Conservation (phyloP, 1,284 basidiomycete species). For the Anthracocystis walkeri region DNA sequence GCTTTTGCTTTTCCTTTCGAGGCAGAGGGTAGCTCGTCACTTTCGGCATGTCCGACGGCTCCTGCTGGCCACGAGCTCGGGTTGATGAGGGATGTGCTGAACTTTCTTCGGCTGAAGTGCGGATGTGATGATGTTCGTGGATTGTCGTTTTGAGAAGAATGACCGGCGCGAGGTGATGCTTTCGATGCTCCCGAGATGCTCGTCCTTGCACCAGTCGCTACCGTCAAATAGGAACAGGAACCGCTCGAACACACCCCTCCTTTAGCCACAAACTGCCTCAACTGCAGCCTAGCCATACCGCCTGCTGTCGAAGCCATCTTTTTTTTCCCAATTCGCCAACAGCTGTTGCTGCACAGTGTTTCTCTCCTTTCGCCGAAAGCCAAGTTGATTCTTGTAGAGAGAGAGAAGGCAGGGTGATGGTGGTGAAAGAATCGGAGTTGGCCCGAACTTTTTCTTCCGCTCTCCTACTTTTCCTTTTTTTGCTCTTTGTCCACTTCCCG, state of each 20-base stretch:
- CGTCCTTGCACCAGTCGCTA: not conserved
- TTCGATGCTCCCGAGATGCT: not conserved
- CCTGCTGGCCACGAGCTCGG: conserved; percentile 50
- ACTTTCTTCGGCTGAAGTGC: not conserved
- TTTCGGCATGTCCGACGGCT: conserved; percentile 10
- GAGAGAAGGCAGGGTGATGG: too few species aligned
- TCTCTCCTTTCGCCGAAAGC: too few species aligned
- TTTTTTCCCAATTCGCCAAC: not conserved
- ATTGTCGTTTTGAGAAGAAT: not conserved
- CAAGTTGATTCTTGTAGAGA: too few species aligned
- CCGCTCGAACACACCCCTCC: conserved; percentile 15
- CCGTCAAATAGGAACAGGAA: conserved; percentile 29
- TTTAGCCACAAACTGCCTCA: conserved; percentile 19
- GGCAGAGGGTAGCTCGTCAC: not conserved
- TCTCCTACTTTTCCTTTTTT: too few species aligned
- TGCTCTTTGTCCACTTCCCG: too few species aligned
- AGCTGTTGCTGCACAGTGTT: too few species aligned
- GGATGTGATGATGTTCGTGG: too few species aligned
- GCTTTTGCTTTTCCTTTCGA: conserved; percentile 30
- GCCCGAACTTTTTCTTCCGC: too few species aligned
- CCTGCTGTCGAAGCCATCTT: conserved; percentile 35
- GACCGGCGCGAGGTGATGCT: too few species aligned
- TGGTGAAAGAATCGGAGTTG: too few species aligned
- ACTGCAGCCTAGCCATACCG: conserved; percentile 29
- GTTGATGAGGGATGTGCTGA: conserved; percentile 14